These are phyloP conservation scores for Juncus inflexus DNA, from an alignment of 176 grass and related monocot species.

Conservation along the genomic window DNA sequence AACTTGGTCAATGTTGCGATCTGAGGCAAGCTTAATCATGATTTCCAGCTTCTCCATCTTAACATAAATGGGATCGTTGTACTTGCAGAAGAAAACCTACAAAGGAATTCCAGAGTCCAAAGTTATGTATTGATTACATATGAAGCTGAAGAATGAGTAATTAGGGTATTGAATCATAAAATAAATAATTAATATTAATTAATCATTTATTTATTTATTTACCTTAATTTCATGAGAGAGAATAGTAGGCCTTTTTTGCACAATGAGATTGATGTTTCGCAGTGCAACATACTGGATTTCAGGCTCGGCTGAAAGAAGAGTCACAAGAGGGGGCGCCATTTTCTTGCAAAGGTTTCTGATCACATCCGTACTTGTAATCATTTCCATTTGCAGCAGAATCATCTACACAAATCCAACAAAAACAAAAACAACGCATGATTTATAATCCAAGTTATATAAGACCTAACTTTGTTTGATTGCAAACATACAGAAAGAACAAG, in stretches of 20 bases:
- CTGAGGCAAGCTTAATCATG: constrained; percentile 99
- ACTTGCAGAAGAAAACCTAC: constrained; percentile 99
- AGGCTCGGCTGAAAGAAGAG: constrained; percentile 92
- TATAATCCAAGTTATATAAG: no score
- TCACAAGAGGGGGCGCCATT: constrained; percentile 97
- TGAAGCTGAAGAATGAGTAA: constrained; percentile 1
- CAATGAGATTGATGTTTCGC: constrained; percentile 98
- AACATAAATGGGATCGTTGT: constrained; percentile 95
- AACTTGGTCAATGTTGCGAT: constrained; percentile 96
- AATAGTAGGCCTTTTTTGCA: constrained; percentile 98
- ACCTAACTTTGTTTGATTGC: constrained; percentile 20
- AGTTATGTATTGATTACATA: background rate
- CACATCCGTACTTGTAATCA: constrained; percentile 91
- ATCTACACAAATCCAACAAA: constrained; percentile 44
- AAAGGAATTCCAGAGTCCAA: constrained; percentile 13
- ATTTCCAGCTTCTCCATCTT: constrained; percentile 99
- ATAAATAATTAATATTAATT: constrained; percentile 20
- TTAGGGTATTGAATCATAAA: constrained; percentile 9
- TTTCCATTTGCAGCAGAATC: constrained; percentile 99
- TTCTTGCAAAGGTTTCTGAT: constrained; percentile 98
- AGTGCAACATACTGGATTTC: constrained; percentile 97
- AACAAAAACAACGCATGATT: no score
- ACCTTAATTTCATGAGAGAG: constrained; percentile 99
- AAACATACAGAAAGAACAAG: constrained; percentile 15
- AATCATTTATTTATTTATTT: background rate